Evolutionary conservation across 1,284 basidiomycete genomes (phyloP).

Genomic region (Porogramme epimiltina): DNA sequence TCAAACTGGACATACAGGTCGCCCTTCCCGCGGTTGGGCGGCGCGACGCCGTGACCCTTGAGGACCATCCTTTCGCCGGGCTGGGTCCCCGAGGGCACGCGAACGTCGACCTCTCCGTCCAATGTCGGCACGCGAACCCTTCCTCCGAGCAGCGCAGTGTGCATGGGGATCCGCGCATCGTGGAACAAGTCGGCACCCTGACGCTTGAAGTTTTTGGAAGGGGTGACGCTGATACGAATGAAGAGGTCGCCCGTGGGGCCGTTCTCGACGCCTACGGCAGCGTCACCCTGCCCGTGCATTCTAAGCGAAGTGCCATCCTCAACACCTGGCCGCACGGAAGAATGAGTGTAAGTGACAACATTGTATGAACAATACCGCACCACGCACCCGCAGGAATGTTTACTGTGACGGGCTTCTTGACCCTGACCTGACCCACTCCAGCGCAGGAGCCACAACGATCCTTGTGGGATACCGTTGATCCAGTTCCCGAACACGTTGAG

Average conservation of each 20-base stretch:
- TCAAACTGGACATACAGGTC: constrained; percentile 93
- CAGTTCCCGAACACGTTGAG: constrained; percentile 81
- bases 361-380: neutral
- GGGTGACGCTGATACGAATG: constrained; percentile 84
- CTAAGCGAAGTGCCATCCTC: constrained; percentile 97
- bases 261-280: constrained; percentile 72
- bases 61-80: constrained; percentile 97
- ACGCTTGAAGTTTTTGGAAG: constrained; percentile 86
- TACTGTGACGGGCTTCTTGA: constrained; percentile 79
- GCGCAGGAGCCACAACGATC: constrained; percentile 83
- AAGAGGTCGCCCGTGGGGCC: constrained; percentile 86
- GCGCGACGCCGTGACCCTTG: constrained; percentile 84
- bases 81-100: constrained; percentile 92
- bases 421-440: constrained; percentile 88
- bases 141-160: constrained; percentile 91
- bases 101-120: constrained; percentile 95
- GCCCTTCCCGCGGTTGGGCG: constrained; percentile 70
- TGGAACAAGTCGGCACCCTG: constrained; percentile 95
- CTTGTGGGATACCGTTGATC: constrained; percentile 78
- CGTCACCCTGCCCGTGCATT: constrained; percentile 85
- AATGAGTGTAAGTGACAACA: no score
- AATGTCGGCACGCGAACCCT: constrained; percentile 92
- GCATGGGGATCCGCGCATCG: constrained; percentile 89
- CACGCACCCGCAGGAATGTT: constrained; percentile 83
- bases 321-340: constrained; percentile 59